These are phyloP conservation scores for Saturnispora sekii DNA, from an alignment of 805 yeast species.

Conservation along the genomic window DNA sequence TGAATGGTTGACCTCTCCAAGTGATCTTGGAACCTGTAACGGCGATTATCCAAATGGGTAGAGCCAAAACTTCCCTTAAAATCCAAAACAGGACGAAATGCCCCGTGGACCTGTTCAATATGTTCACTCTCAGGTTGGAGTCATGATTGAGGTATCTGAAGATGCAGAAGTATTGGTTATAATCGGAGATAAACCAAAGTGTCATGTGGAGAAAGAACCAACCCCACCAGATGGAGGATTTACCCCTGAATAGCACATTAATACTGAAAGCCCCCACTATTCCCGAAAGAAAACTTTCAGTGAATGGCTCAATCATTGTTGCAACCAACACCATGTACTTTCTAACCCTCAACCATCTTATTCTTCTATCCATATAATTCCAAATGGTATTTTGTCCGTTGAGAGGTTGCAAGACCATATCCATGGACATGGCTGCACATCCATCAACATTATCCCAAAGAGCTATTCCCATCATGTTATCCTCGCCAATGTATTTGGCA, in stretches of 20 bases:
- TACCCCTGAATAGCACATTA: constrained; percentile 33
- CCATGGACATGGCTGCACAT: constrained; percentile 70
- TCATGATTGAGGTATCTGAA: constrained; percentile 17
- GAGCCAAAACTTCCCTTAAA: constrained; percentile 60
- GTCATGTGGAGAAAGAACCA: constrained; percentile 44
- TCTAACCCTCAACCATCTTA: constrained; percentile 79
- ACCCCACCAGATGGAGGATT: constrained; percentile 9
- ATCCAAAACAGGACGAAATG: constrained; percentile 44
- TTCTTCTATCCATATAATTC: constrained; percentile 59
- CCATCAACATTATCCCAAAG: constrained; percentile 63
- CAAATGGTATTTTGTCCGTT: constrained; percentile 29
- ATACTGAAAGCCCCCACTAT: constrained; percentile 53
- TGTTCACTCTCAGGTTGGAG: not conserved
- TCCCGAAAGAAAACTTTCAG: constrained; percentile 67
- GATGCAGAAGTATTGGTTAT: constrained; percentile 42
- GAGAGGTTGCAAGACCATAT: constrained; percentile 70
- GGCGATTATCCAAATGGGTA: constrained; percentile 78
- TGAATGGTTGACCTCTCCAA: constrained; percentile 72
- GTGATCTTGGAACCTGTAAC: constrained; percentile 68
- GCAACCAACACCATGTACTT: constrained; percentile 83
- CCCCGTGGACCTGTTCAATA: not conserved
- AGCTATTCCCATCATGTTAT: constrained; percentile 84
- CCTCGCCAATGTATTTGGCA: constrained; percentile 81
- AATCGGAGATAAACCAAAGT: constrained; percentile 60
- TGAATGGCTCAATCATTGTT: constrained; percentile 76